Evolutionary conservation across 208 protist genomes (phyloP).

Genomic region (Porcisia deanei): DNA sequence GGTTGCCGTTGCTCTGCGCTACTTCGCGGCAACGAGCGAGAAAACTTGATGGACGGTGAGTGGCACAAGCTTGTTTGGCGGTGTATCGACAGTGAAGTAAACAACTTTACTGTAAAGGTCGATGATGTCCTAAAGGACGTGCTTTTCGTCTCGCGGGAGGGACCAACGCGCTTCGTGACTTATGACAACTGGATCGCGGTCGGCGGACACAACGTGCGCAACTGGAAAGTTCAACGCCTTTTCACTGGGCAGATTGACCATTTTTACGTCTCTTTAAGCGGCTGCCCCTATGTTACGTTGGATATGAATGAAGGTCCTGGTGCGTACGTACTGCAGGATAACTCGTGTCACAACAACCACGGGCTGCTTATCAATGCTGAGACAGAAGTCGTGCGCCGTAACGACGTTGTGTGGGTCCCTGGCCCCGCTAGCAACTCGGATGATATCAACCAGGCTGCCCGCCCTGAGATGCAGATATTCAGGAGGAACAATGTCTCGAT

Average conservation of each 20-base stretch:
- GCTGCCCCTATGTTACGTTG: slow-evolving; percentile 67
- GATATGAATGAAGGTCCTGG: slow-evolving; percentile 85
- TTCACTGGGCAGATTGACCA: slow-evolving; percentile 79
- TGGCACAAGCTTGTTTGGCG: slow-evolving; percentile 91
- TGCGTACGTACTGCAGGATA: slow-evolving; percentile 79
- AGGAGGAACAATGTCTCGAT: slow-evolving; percentile 84
- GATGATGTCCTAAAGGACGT: slow-evolving; percentile 85
- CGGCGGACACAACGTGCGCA: slow-evolving; percentile 86
- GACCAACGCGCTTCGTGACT: slow-evolving; percentile 64
- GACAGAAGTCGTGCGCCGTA: slow-evolving; percentile 63
- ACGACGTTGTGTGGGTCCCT: slow-evolving; percentile 83
- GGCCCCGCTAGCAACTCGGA: slow-evolving; percentile 27
- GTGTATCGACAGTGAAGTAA: slow-evolving; percentile 84
- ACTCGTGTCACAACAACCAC: slow-evolving; percentile 69
- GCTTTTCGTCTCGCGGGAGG: slow-evolving; percentile 78
- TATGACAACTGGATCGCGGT: slow-evolving; percentile 85
- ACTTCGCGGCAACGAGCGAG: slow-evolving; percentile 77
- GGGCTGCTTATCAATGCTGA: slow-evolving; percentile 70
- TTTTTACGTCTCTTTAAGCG: slow-evolving; percentile 72
- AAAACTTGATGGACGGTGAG: slow-evolving; percentile 84
- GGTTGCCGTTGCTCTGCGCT: slow-evolving; percentile 82
- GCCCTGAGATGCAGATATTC: slow-evolving; percentile 64
- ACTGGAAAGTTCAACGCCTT: slow-evolving; percentile 67
- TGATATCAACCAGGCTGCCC: slow-evolving; percentile 29
- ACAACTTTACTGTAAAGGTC: slow-evolving; percentile 87